These are phyloP conservation scores for Neospermospora avenae DNA, from an alignment of 2,329 filamentous ascomycete species.

Conservation along the genomic window DNA sequence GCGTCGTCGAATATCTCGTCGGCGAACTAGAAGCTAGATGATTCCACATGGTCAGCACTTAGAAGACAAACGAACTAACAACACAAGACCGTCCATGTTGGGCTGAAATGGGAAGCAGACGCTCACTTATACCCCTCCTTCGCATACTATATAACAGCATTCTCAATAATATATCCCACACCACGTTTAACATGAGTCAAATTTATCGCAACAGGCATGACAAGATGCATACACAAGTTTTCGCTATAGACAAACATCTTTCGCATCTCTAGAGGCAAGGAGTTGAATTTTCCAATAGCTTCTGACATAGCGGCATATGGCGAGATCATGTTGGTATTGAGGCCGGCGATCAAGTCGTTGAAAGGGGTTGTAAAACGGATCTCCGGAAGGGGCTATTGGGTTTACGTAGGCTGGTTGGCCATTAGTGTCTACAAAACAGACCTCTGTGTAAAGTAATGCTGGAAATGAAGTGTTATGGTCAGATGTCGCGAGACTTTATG, in stretches of 20 bases:
- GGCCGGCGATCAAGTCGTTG: slow-evolving; percentile 32
- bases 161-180: slow-evolving; percentile 35
- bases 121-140: slow-evolving; percentile 36
- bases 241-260: slow-evolving; percentile 46
- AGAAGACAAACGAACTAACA: not conserved
- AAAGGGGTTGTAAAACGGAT: slow-evolving; percentile 32
- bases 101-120: not conserved
- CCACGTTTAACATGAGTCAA: slow-evolving; percentile 41
- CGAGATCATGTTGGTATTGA: slow-evolving; percentile 39
- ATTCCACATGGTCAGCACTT: not conserved
- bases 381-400: not conserved
- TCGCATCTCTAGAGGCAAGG: slow-evolving; percentile 18
- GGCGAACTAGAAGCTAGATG: slow-evolving; percentile 46
- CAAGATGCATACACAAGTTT: slow-evolving; percentile 38
- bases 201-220: slow-evolving; percentile 34
- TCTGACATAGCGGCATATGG: slow-evolving; percentile 41
- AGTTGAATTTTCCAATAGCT: slow-evolving; percentile 34
- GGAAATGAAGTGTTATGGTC: no score
- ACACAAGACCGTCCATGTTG: not conserved
- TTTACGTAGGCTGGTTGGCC: not conserved
- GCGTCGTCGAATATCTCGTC: slow-evolving; percentile 47
- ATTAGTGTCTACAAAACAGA: no score
- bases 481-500: no score
- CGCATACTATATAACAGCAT: slow-evolving; percentile 37
- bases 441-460: no score